phyloP scores from a whole-genome alignment of 73 alveolate species.

The Tetrahymena malaccensis region DNA sequence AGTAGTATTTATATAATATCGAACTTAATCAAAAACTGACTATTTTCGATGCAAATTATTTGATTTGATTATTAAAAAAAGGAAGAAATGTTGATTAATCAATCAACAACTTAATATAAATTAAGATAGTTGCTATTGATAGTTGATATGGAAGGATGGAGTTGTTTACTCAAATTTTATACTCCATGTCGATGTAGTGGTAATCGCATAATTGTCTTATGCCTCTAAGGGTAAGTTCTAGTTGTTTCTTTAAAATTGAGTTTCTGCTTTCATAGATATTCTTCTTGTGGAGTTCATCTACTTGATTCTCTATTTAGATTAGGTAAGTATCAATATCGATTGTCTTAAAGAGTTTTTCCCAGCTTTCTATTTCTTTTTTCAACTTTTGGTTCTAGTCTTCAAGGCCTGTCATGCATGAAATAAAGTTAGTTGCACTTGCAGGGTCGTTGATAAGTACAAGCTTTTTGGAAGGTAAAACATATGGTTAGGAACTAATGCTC shows the following conservation, averaged over 20 bases:
- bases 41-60: neutral
- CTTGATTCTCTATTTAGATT: neutral
- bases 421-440: neutral
- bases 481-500: neutral
- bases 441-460: neutral
- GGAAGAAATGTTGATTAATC: neutral
- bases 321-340: neutral
- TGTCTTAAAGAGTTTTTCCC: neutral
- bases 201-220: neutral
- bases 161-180: neutral
- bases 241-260: neutral
- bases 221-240: neutral
- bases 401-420: neutral
- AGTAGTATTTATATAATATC: neutral
- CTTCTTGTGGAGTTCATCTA: neutral
- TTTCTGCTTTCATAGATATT: neutral
- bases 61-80: neutral
- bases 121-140: neutral
- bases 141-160: too few species aligned
- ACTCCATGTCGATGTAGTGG: neutral
- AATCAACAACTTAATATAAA: neutral
- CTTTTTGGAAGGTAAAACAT: neutral
- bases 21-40: neutral
- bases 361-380: neutral
- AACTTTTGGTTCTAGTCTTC: neutral